Evolutionary conservation across 768 basidiomycete species (phyloP).

Genomic region (Roridomyces roridus): DNA sequence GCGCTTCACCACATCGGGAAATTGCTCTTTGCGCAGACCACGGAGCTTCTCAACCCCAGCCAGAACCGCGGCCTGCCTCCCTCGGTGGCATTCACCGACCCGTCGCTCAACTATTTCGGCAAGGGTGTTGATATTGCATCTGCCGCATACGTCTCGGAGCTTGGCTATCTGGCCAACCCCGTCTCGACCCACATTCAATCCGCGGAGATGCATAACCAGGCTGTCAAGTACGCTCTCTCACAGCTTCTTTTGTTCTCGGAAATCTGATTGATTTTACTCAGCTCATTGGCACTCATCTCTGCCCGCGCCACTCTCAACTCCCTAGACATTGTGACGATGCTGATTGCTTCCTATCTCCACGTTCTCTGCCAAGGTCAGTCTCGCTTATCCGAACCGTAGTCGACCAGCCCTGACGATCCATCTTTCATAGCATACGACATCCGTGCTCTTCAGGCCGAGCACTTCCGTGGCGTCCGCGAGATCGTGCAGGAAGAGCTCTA

Average conservation of each 20-base stretch:
- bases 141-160: constrained; percentile 79
- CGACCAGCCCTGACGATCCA: too few relatives aligned
- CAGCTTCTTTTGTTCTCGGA: too few relatives aligned
- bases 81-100: constrained; percentile 74
- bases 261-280: constrained; percentile 19
- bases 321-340: constrained; percentile 71
- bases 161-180: constrained; percentile 79
- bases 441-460: background rate
- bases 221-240: constrained; percentile 54
- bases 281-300: constrained; percentile 72
- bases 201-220: constrained; percentile 87
- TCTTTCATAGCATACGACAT: background rate
- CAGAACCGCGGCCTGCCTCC: constrained; percentile 85
- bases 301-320: constrained; percentile 76
- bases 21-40: constrained; percentile 70
- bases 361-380: constrained; percentile 63
- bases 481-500: background rate
- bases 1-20: constrained; percentile 74
- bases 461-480: background rate
- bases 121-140: constrained; percentile 84
- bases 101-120: constrained; percentile 76
- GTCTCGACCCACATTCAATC: constrained; percentile 83
- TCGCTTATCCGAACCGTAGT: too few relatives aligned
- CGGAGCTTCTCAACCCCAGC: constrained; percentile 77
- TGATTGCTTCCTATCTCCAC: constrained; percentile 76